A percentile compares a stretch with the other conserved stretches of the same genome.
These are phyloP conservation scores for Irpex lacteus DNA, from an alignment of 1,284 basidiomycete species.

Conservation along the genomic window DNA sequence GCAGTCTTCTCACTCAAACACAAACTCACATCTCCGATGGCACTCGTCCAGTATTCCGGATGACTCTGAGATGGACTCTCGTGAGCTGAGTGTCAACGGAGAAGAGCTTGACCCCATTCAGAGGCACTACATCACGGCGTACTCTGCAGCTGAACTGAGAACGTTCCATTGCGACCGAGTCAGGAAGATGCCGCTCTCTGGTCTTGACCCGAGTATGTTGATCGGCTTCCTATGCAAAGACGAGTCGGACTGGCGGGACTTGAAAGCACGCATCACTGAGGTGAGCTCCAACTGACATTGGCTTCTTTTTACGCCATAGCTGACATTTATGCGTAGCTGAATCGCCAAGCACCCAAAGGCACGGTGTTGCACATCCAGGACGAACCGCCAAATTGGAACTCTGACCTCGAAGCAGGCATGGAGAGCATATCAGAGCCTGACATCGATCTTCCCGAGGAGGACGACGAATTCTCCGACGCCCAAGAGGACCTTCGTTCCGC, in stretches of 20 bases:
- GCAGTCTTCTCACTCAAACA: constrained; percentile 25
- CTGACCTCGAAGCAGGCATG: constrained; percentile 72
- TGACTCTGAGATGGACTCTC: constrained; percentile 36
- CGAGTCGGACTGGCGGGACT: constrained; percentile 83
- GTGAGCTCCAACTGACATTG: constrained; percentile 36
- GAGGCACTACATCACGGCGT: constrained; percentile 64
- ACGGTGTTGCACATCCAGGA: constrained; percentile 80
- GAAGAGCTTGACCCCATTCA: constrained; percentile 43
- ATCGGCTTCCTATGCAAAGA: constrained; percentile 87
- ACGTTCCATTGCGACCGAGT: constrained; percentile 95
- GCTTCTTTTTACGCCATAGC: background rate
- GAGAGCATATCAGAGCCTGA: constrained; percentile 80
- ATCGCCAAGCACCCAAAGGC: constrained; percentile 59
- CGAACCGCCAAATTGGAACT: constrained; percentile 81
- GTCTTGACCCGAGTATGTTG: constrained; percentile 97
- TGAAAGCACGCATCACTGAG: constrained; percentile 69
- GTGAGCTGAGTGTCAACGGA: constrained; percentile 32
- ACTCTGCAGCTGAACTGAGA: constrained; percentile 62
- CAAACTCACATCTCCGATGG: constrained; percentile 33
- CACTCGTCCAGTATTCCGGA: constrained; percentile 30
- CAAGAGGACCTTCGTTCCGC: constrained; percentile 26
- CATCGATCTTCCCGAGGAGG: constrained; percentile 45
- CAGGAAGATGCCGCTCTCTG: constrained; percentile 87
- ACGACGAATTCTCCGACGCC: constrained; percentile 42
- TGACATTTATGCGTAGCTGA: constrained; percentile 28